Evolutionary conservation across 2,329 filamentous ascomycete genomes (phyloP).

Genomic region (Monilinia polystroma): DNA sequence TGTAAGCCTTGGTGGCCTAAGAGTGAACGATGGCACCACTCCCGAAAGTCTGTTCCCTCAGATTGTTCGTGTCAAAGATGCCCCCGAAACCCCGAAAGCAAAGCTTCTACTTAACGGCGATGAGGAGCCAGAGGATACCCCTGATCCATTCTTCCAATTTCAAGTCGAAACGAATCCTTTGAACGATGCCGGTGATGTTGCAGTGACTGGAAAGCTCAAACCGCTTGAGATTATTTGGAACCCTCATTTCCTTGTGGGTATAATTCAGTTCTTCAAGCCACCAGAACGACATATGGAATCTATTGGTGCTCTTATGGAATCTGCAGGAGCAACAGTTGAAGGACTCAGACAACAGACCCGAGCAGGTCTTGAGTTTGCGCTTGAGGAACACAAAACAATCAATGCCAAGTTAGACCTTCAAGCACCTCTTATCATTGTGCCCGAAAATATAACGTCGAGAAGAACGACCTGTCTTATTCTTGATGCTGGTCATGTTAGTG

Average conservation of each 20-base stretch:
- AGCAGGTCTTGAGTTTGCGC: slow-evolving; percentile 90
- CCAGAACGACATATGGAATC: slow-evolving; percentile 98
- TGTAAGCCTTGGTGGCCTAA: slow-evolving; percentile 85
- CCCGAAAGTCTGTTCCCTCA: slow-evolving; percentile 88
- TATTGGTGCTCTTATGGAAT: slow-evolving; percentile 92
- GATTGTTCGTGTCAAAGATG: slow-evolving; percentile 93
- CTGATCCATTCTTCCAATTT: slow-evolving; percentile 86
- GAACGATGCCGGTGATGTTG: slow-evolving; percentile 87
- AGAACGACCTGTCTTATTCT: slow-evolving; percentile 87
- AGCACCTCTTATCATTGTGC: slow-evolving; percentile 92
- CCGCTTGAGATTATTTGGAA: slow-evolving; percentile 98
- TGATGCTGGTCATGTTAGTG: slow-evolving; percentile 92
- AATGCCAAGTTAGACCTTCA: slow-evolving; percentile 95
- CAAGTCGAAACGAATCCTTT: slow-evolving; percentile 94
- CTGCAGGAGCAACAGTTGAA: slow-evolving; percentile 91
- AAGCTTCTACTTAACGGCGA: slow-evolving; percentile 42
- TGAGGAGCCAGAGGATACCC: slow-evolving; percentile 44
- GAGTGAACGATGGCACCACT: slow-evolving; percentile 94
- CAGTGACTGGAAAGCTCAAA: slow-evolving; percentile 85
- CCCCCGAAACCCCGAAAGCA: slow-evolving; percentile 52
- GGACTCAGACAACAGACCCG: slow-evolving; percentile 92
- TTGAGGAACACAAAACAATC: slow-evolving; percentile 97
- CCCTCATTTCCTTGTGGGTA: slow-evolving; percentile 84
- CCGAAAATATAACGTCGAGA: slow-evolving; percentile 81
- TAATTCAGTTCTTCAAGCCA: slow-evolving; percentile 93